Conservation (phyloP, 1,139 yeast genomes). For the Zygosaccharomyces sapae region DNA sequence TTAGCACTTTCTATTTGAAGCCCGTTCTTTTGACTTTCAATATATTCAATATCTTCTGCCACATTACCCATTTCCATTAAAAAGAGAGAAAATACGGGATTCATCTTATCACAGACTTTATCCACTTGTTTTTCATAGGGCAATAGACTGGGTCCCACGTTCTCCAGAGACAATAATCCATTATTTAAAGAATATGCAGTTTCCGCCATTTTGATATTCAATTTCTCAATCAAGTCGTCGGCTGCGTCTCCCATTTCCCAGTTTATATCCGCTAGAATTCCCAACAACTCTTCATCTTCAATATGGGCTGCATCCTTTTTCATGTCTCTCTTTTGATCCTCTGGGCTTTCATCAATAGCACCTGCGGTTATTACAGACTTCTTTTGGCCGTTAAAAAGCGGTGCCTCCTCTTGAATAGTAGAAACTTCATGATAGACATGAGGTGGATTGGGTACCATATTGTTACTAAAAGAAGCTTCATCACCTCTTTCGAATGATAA, state of each 20-base stretch:
- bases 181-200: conserved; percentile 49
- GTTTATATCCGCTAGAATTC: conserved; percentile 65
- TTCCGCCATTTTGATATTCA: conserved; percentile 49
- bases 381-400: conserved; percentile 5
- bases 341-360: conserved; percentile 1
- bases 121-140: conserved; percentile 44
- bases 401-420: conserved; percentile 31
- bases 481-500: conserved; percentile 33
- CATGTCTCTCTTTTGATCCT: conserved; percentile 1
- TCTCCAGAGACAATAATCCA: conserved; percentile 36
- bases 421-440: conserved; percentile 34
- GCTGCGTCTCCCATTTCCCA: conserved; percentile 71
- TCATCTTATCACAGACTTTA: conserved; percentile 62
- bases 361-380: conserved; percentile 1
- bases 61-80: conserved; percentile 58
- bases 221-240: conserved; percentile 50
- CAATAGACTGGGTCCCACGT: conserved; percentile 42
- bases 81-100: conserved; percentile 50
- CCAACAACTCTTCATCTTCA: conserved; percentile 30
- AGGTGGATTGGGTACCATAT: conserved; percentile 15
- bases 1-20: conserved; percentile 80
- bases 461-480: conserved; percentile 30
- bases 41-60: conserved; percentile 61
- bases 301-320: conserved; percentile 13
- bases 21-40: conserved; percentile 77